Conservation (phyloP, 305 asterid species). For the Plantago coronopus region DNA sequence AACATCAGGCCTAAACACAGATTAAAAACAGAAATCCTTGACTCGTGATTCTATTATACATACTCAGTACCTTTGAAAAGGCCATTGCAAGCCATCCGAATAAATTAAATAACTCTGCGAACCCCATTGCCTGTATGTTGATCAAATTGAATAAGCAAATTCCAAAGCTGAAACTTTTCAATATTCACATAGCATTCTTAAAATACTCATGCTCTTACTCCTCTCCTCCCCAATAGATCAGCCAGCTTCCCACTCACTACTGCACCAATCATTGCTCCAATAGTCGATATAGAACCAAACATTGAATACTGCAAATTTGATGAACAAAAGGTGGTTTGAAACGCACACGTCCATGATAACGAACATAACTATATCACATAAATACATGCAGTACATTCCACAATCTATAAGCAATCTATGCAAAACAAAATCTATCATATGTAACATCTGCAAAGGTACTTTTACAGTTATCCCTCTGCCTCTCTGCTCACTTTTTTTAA, state of each 20-base stretch:
- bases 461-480: too few species aligned
- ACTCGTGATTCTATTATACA: neutral
- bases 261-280: slow-evolving; percentile 91
- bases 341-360: neutral
- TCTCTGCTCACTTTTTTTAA: neutral
- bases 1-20: neutral
- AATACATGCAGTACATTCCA: neutral
- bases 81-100: slow-evolving; percentile 52
- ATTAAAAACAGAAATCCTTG: too few species aligned
- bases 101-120: slow-evolving; percentile 38
- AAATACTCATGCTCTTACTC: slow-evolving; percentile 39
- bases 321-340: slow-evolving; percentile 4
- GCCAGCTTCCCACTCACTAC: slow-evolving; percentile 75
- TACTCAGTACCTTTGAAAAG: slow-evolving; percentile 38
- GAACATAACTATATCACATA: neutral
- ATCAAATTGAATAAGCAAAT: slow-evolving; percentile 6
- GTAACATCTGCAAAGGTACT: neutral
- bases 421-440: neutral
- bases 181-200: slow-evolving; percentile 12
- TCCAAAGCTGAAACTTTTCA: neutral
- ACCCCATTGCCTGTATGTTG: slow-evolving; percentile 46
- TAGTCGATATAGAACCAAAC: slow-evolving; percentile 80
- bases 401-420: neutral
- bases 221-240: slow-evolving; percentile 70
- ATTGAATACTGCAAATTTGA: slow-evolving; percentile 58